These are phyloP conservation scores for Choiromyces venosus DNA, from an alignment of 495 filamentous ascomycete genomes.

Conservation along the genomic window DNA sequence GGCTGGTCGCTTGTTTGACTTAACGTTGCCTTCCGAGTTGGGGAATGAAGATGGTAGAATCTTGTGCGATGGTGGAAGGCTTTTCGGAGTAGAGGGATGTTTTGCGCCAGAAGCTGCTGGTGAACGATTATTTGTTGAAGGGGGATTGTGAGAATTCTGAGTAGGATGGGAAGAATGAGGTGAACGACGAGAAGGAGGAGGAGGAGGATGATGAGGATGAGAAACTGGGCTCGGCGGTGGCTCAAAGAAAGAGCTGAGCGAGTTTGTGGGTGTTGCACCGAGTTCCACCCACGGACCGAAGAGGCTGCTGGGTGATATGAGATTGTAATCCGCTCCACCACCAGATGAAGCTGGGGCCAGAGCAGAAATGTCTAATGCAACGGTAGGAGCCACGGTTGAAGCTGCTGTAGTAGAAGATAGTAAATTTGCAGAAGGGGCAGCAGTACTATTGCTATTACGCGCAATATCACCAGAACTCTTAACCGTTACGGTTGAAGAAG, in stretches of 20 bases:
- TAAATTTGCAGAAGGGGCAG: background rate
- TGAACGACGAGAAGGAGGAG: background rate
- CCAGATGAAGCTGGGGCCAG: background rate
- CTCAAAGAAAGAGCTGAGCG: slow-evolving; percentile 29
- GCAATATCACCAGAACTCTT: background rate
- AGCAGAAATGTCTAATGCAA: background rate
- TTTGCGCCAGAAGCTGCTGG: background rate
- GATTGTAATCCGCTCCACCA: background rate
- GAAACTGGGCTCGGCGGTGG: slow-evolving; percentile 16
- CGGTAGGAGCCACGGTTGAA: background rate
- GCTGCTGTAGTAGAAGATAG: background rate
- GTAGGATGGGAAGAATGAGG: background rate
- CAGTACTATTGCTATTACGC: background rate
- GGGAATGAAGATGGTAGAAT: background rate
- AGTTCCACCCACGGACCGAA: slow-evolving; percentile 30
- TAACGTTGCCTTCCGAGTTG: background rate
- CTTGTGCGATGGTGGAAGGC: slow-evolving; percentile 5
- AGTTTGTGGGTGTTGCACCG: slow-evolving; percentile 19
- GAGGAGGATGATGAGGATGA: slow-evolving; percentile 5
- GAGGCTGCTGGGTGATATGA: background rate
- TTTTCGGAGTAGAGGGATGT: background rate
- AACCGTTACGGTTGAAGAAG: background rate
- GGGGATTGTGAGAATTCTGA: background rate
- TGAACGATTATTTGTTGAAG: background rate
- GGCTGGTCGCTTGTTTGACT: slow-evolving; percentile 1